Percentiles rank a stretch among this genome's conserved stretches.
phyloP scores from a whole-genome alignment of 139 green algal species.

The Tetradesmus lagerheimii region DNA sequence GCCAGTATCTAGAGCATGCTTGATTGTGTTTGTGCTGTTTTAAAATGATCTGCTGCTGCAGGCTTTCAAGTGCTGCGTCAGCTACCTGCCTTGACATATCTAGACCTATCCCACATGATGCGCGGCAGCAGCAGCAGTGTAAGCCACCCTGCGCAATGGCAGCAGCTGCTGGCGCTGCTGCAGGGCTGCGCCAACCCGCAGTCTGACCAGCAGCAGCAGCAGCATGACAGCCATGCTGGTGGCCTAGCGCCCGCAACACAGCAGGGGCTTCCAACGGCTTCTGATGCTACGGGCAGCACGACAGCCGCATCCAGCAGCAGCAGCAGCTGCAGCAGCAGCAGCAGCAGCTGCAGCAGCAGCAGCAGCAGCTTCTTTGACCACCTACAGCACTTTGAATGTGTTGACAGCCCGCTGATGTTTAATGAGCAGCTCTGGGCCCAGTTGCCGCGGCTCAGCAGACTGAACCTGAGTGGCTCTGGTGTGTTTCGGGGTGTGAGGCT shows the following conservation, averaged over 20 bases:
- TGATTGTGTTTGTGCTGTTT: background rate
- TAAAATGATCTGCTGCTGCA: background rate
- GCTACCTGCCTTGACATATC: background rate
- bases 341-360: slow-evolving; percentile 5
- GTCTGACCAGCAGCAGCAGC: slow-evolving; percentile 12
- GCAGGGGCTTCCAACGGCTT: background rate
- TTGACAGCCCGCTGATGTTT: background rate
- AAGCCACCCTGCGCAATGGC: background rate
- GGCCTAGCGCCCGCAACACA: background rate
- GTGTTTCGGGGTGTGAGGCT: background rate
- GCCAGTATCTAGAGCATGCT: too few species aligned
- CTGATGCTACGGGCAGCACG: background rate
- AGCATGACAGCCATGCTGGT: background rate
- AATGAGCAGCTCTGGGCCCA: background rate
- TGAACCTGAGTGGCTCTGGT: background rate
- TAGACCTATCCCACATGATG: background rate
- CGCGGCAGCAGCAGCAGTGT: background rate
- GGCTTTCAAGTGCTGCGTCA: background rate
- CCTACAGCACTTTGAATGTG: background rate
- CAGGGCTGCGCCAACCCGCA: background rate
- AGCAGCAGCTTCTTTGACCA: background rate
- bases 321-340: too few species aligned
- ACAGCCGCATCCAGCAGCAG: background rate
- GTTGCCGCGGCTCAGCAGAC: background rate
- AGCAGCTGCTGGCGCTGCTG: background rate